phyloP scores from a whole-genome alignment of 805 yeast species.

The Candida dendrica region DNA sequence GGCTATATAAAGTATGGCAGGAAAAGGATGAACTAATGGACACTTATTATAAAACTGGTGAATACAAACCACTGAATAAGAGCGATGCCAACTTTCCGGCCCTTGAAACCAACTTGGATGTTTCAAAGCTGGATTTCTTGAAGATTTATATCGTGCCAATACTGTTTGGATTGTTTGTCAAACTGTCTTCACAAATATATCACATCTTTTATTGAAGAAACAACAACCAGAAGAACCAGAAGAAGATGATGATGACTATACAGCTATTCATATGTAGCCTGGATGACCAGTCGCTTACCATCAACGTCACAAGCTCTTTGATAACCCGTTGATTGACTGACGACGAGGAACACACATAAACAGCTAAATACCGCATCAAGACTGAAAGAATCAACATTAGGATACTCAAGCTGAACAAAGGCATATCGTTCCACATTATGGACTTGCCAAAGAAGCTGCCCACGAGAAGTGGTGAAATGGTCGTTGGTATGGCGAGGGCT shows the following conservation, averaged over 20 bases:
- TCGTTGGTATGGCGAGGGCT: no score
- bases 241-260: no score
- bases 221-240: neutral
- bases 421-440: slow-evolving; percentile 72
- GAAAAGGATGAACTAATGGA: slow-evolving; percentile 71
- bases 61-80: slow-evolving; percentile 28
- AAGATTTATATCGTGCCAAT: slow-evolving; percentile 27
- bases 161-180: slow-evolving; percentile 13
- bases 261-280: no score
- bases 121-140: slow-evolving; percentile 19
- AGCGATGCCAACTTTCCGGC: slow-evolving; percentile 11
- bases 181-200: slow-evolving; percentile 2
- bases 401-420: slow-evolving; percentile 62
- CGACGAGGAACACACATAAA: slow-evolving; percentile 38
- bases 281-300: no score
- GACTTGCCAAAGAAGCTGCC: slow-evolving; percentile 78
- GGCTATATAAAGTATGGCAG: slow-evolving; percentile 72
- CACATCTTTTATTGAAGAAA: neutral
- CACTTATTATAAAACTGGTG: slow-evolving; percentile 48
- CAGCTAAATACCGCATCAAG: slow-evolving; percentile 39
- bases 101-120: slow-evolving; percentile 13
- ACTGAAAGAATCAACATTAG: slow-evolving; percentile 54
- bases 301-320: no score
- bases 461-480: slow-evolving; percentile 50
- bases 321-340: slow-evolving; percentile 56